Percentiles rank a stretch among this genome's conserved stretches.
Conservation (phyloP, 257 asterid species). For the Craterostigma plantagineum region DNA sequence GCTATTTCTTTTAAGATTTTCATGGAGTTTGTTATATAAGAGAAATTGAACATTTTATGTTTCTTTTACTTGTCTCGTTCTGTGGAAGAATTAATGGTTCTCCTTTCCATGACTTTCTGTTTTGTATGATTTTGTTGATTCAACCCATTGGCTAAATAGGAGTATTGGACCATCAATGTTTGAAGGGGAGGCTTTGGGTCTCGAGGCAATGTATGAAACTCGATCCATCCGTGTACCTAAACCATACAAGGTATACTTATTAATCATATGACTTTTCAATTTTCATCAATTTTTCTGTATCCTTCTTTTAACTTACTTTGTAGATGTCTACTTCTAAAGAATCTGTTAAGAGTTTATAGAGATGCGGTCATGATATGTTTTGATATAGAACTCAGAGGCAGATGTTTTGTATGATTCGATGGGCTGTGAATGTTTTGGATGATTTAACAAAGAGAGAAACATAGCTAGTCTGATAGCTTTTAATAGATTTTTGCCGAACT, state of each 20-base stretch:
- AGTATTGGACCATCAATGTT: constrained; percentile 76
- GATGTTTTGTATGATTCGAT: background rate
- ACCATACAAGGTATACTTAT: constrained; percentile 47
- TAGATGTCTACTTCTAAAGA: background rate
- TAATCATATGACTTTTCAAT: background rate
- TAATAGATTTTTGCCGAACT: too few relatives aligned
- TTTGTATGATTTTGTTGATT: too few relatives aligned
- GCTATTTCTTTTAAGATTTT: too few relatives aligned
- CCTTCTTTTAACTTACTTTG: background rate
- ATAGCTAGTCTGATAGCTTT: too few relatives aligned
- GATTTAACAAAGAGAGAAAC: too few relatives aligned
- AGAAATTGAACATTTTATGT: too few relatives aligned
- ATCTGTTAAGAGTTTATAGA: background rate
- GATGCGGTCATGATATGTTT: too few relatives aligned
- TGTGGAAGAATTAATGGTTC: too few relatives aligned
- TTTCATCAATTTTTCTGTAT: background rate
- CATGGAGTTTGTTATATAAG: too few relatives aligned
- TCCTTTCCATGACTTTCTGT: too few relatives aligned
- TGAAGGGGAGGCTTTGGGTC: constrained; percentile 91
- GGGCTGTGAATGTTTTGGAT: background rate
- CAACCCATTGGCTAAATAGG: constrained; percentile 21
- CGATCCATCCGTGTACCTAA: constrained; percentile 69
- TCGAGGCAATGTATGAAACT: constrained; percentile 77
- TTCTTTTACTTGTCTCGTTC: too few relatives aligned
- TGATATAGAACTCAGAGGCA: too few relatives aligned